phyloP scores from a whole-genome alignment of 108 stramenopile species.

The Stephanodiscus triporus region DNA sequence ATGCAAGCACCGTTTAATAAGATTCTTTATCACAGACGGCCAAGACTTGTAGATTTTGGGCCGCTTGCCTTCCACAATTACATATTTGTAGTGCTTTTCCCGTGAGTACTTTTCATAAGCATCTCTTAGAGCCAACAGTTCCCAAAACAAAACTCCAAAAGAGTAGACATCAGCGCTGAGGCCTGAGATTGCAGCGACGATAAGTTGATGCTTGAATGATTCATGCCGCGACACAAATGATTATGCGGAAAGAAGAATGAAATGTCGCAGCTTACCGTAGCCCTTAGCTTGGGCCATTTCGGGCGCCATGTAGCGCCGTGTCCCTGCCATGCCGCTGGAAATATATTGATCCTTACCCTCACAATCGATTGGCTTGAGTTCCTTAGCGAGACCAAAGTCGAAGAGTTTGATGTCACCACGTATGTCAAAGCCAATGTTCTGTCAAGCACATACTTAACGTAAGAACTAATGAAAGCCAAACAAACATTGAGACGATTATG shows the following conservation, averaged over 20 bases:
- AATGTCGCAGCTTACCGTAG: conserved; percentile 27
- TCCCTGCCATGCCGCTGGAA: conserved; percentile 37
- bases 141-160: conserved; percentile 44
- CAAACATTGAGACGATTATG: background rate
- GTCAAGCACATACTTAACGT: background rate
- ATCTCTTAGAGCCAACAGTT: conserved; percentile 38
- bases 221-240: background rate
- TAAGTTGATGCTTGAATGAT: background rate
- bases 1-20: conserved; percentile 40
- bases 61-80: conserved; percentile 41
- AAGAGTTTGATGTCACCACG: conserved; percentile 45
- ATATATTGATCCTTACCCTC: conserved; percentile 34
- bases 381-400: conserved; percentile 46
- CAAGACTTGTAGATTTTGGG: conserved; percentile 35
- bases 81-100: conserved; percentile 27
- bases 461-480: background rate
- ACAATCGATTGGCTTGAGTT: conserved; percentile 34
- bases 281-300: conserved; percentile 40
- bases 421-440: conserved; percentile 41
- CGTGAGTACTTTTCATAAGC: conserved; percentile 38
- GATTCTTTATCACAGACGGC: conserved; percentile 35
- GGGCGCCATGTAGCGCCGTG: conserved; percentile 44
- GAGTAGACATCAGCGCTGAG: conserved; percentile 44
- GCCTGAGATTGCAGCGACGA: background rate
- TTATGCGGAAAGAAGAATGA: background rate